These are phyloP conservation scores for Guadua angustifolia DNA, from an alignment of 176 grass and related monocot genomes.

Conservation along the genomic window DNA sequence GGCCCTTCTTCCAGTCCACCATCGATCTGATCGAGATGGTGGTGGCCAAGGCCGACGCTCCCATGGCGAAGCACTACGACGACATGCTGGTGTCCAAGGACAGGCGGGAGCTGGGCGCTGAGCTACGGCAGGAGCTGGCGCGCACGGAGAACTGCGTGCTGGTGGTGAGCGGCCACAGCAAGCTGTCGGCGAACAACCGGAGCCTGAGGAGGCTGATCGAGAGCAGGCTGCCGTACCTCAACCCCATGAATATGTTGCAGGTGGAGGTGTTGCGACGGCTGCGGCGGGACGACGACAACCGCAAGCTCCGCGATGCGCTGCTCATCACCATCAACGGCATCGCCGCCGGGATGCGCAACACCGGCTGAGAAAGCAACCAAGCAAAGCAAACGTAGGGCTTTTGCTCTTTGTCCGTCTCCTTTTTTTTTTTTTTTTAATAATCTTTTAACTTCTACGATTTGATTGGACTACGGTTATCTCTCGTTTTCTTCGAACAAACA, in stretches of 20 bases:
- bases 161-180: constrained; percentile 73
- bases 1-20: constrained; percentile 96
- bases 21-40: constrained; percentile 96
- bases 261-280: constrained; percentile 81
- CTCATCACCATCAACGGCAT: constrained; percentile 96
- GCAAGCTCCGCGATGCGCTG: constrained; percentile 72
- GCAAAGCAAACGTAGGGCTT: not conserved
- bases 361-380: constrained; percentile 52
- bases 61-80: constrained; percentile 75
- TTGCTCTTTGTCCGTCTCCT: no score
- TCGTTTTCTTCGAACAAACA: no score
- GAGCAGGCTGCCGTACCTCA: constrained; percentile 74
- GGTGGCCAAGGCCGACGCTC: constrained; percentile 77
- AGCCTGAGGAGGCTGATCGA: constrained; percentile 74
- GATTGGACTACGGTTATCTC: no score
- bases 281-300: constrained; percentile 67
- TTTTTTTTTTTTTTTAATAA: no score
- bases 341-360: constrained; percentile 92
- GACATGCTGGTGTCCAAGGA: constrained; percentile 59
- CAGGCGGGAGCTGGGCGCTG: constrained; percentile 41
- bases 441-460: no score
- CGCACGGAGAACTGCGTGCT: constrained; percentile 67
- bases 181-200: constrained; percentile 71
- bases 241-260: constrained; percentile 91
- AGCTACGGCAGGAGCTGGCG: constrained; percentile 56